These are phyloP conservation scores for Saccharum hybrid DNA, from an alignment of 202 grass and related monocot genomes.

Conservation along the genomic window DNA sequence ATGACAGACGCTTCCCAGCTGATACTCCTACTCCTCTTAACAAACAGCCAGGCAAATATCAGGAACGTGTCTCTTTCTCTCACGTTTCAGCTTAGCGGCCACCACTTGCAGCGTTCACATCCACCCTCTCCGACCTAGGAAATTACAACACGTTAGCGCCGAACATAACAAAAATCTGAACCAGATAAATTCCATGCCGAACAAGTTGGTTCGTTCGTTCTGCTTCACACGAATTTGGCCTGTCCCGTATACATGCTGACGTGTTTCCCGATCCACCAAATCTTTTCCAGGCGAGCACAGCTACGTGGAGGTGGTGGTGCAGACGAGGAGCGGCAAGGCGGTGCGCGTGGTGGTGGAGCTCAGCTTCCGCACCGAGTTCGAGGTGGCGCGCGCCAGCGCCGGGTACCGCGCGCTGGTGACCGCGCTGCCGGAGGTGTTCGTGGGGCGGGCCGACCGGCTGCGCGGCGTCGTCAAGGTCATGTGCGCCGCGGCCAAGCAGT, in stretches of 20 bases:
- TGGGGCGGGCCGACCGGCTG: conserved; percentile 73
- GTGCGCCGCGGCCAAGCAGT: conserved; percentile 79
- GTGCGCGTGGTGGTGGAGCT: conserved; percentile 73
- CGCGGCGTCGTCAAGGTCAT: conserved; percentile 68
- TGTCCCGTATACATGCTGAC: not conserved
- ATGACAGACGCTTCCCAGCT: not conserved
- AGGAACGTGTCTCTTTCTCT: conserved; percentile 28
- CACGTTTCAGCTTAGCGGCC: not conserved
- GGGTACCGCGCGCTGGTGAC: conserved; percentile 69
- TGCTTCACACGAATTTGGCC: not conserved
- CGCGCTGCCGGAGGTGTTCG: conserved; percentile 68
- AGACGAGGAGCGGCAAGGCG: conserved; percentile 65
- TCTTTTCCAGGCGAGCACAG: conserved; percentile 70
- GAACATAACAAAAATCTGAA: not conserved
- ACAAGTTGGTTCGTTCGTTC: not conserved
- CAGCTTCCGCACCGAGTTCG: conserved; percentile 78
- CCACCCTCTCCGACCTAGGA: not conserved
- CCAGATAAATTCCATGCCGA: not conserved
- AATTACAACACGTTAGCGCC: conserved; percentile 10
- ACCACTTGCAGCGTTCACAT: conserved; percentile 6
- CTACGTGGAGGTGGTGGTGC: conserved; percentile 75
- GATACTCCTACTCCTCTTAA: not conserved
- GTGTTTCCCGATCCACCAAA: not conserved
- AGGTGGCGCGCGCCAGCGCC: conserved; percentile 71
- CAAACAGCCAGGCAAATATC: conserved; percentile 13